phyloP scores from a whole-genome alignment of 306 rosid genomes.

The Calophaca sinica region DNA sequence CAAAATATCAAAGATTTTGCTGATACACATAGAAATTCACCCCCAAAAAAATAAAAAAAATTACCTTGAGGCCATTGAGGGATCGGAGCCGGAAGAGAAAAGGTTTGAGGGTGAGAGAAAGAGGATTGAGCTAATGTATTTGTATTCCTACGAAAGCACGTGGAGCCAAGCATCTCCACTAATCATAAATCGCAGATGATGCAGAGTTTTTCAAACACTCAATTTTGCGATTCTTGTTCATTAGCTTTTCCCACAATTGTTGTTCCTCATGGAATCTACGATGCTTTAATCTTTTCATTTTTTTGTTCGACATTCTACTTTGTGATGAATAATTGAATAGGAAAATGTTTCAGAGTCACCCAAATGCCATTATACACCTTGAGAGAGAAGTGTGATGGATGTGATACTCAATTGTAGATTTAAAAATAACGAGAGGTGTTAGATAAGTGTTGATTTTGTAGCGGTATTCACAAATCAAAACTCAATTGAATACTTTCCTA shows the following conservation, averaged over 20 bases:
- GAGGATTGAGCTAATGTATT: conserved; percentile 42
- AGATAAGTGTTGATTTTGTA: no score
- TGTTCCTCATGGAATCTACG: not conserved
- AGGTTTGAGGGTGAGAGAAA: conserved; percentile 49
- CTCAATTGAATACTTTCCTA: no score
- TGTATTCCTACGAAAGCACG: conserved; percentile 55
- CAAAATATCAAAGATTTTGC: not conserved
- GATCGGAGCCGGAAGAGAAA: conserved; percentile 68
- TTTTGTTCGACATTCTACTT: no score
- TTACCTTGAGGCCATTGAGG: conserved; percentile 87
- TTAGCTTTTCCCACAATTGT: conserved; percentile 11
- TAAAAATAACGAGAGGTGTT: no score
- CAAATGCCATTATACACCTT: no score
- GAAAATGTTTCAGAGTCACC: no score
- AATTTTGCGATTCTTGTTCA: conserved; percentile 2
- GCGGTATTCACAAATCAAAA: no score
- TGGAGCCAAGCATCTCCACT: conserved; percentile 52
- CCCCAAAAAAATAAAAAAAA: not conserved
- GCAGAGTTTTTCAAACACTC: not conserved
- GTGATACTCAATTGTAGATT: no score
- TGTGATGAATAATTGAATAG: no score
- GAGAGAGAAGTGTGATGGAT: no score
- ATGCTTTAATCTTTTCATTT: not conserved
- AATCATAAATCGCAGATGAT: not conserved
- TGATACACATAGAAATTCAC: conserved; percentile 8